These are phyloP conservation scores for Aspergillus sp. DNA, from an alignment of 2,329 filamentous ascomycete species.

Conservation along the genomic window DNA sequence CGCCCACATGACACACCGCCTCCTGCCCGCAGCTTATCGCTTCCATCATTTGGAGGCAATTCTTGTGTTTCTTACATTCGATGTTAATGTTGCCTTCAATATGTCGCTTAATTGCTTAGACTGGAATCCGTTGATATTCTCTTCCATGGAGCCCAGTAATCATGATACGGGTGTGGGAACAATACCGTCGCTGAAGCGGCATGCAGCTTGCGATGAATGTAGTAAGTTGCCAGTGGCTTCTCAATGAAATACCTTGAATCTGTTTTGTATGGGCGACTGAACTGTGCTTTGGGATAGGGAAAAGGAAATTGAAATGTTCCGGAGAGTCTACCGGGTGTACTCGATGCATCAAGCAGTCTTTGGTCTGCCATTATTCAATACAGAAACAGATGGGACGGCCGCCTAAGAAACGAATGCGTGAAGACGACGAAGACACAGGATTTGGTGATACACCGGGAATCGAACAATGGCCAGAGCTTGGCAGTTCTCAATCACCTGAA, in stretches of 20 bases:
- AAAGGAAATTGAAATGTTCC: slow-evolving; percentile 44
- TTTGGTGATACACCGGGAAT: slow-evolving; percentile 4
- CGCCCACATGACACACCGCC: slow-evolving; percentile 34
- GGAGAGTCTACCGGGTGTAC: slow-evolving; percentile 38
- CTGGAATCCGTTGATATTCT: slow-evolving; percentile 6
- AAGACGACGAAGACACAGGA: slow-evolving; percentile 17
- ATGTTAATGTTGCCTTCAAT: not conserved
- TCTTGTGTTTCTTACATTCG: not conserved
- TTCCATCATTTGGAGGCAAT: slow-evolving; percentile 8
- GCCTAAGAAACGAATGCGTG: slow-evolving; percentile 34
- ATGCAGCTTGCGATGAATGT: slow-evolving; percentile 45
- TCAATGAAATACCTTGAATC: not conserved
- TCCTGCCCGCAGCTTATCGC: slow-evolving; percentile 16
- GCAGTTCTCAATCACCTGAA: slow-evolving; percentile 11
- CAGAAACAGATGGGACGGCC: slow-evolving; percentile 46
- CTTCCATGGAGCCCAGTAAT: slow-evolving; percentile 3
- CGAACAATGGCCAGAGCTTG: slow-evolving; percentile 18
- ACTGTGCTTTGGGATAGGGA: slow-evolving; percentile 24
- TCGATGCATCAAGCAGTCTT: slow-evolving; percentile 37
- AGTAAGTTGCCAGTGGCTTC: slow-evolving; percentile 27
- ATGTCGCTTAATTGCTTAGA: slow-evolving; percentile 9
- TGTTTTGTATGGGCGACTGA: not conserved
- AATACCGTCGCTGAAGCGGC: slow-evolving; percentile 31
- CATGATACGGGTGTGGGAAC: slow-evolving; percentile 4
- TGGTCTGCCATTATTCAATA: slow-evolving; percentile 40